Conservation (phyloP, 2,329 filamentous ascomycete species). For the Zymoseptoria tritici region DNA sequence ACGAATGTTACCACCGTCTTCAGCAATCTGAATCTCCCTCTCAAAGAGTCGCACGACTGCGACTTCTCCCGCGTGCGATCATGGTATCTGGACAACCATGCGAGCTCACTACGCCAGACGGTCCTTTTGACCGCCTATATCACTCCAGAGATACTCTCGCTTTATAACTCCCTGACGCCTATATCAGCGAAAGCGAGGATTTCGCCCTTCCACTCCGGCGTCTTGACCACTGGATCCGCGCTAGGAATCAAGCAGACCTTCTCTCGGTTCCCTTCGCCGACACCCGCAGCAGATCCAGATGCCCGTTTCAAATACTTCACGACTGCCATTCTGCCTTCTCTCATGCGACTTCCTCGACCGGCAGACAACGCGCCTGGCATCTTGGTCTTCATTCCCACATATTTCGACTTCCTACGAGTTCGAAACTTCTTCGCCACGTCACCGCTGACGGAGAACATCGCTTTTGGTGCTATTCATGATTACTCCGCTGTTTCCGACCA, state of each 20-base stretch:
- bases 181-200: conserved; percentile 71
- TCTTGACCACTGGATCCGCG: conserved; percentile 40
- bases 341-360: conserved; percentile 61
- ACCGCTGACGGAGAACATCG: conserved; percentile 46
- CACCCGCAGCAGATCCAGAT: conserved; percentile 71
- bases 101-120: conserved; percentile 75
- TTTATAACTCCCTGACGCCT: conserved; percentile 73
- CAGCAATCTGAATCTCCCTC: conserved; percentile 82
- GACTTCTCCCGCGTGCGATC: conserved; percentile 84
- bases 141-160: conserved; percentile 76
- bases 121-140: conserved; percentile 74
- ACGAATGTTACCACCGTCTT: conserved; percentile 91
- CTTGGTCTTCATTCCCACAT: conserved; percentile 83
- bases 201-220: conserved; percentile 57
- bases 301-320: conserved; percentile 87
- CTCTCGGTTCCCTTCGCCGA: conserved; percentile 68
- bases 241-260: conserved; percentile 79
- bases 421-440: conserved; percentile 85
- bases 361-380: conserved; percentile 53
- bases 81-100: conserved; percentile 89
- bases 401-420: conserved; percentile 89
- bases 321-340: conserved; percentile 66
- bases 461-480: conserved; percentile 81
- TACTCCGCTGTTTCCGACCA: conserved; percentile 75
- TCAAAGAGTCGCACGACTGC: conserved; percentile 72